These are phyloP conservation scores for Gliomastix tumulicola DNA, from an alignment of 2,329 filamentous ascomycete species.

Conservation along the genomic window DNA sequence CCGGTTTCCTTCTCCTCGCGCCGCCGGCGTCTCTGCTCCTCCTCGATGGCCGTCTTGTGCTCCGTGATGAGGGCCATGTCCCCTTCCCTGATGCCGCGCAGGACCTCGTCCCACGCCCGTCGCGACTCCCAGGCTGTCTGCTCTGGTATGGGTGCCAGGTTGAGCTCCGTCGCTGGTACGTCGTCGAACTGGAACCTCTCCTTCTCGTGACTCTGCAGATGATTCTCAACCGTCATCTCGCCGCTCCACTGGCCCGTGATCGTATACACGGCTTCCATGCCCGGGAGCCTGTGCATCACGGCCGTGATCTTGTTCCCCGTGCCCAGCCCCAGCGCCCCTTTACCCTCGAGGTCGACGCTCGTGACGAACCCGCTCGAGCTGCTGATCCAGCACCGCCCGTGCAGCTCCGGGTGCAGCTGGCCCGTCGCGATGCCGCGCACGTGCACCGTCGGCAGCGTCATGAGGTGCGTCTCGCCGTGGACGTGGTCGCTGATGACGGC, in stretches of 20 bases:
- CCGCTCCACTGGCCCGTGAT: slow-evolving; percentile 5
- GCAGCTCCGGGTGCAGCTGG: slow-evolving; percentile 40
- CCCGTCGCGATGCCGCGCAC: slow-evolving; percentile 39
- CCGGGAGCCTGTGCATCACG: slow-evolving; percentile 25
- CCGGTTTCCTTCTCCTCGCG: slow-evolving; percentile 47
- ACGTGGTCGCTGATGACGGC: slow-evolving; percentile 40
- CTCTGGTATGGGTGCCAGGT: slow-evolving; percentile 37
- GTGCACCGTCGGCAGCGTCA: slow-evolving; percentile 39
- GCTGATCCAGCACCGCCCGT: slow-evolving; percentile 35
- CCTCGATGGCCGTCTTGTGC: slow-evolving; percentile 77
- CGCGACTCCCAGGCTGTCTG: slow-evolving; percentile 78
- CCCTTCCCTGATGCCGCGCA: slow-evolving; percentile 60
- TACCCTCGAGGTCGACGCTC: slow-evolving; percentile 38
- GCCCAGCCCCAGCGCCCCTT: slow-evolving; percentile 22
- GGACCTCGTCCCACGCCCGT: slow-evolving; percentile 73
- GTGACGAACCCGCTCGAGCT: slow-evolving; percentile 36
- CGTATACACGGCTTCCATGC: slow-evolving; percentile 3
- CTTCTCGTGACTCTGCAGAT: slow-evolving; percentile 20
- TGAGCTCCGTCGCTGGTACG: slow-evolving; percentile 24
- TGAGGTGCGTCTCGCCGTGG: slow-evolving; percentile 39
- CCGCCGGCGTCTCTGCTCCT: slow-evolving; percentile 70
- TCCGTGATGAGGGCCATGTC: slow-evolving; percentile 65
- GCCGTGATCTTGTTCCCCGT: slow-evolving; percentile 24
- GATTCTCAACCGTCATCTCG: slow-evolving; percentile 19
- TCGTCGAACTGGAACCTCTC: slow-evolving; percentile 28